phyloP scores from a whole-genome alignment of 768 basidiomycete species.

The Podaxis pistillaris region DNA sequence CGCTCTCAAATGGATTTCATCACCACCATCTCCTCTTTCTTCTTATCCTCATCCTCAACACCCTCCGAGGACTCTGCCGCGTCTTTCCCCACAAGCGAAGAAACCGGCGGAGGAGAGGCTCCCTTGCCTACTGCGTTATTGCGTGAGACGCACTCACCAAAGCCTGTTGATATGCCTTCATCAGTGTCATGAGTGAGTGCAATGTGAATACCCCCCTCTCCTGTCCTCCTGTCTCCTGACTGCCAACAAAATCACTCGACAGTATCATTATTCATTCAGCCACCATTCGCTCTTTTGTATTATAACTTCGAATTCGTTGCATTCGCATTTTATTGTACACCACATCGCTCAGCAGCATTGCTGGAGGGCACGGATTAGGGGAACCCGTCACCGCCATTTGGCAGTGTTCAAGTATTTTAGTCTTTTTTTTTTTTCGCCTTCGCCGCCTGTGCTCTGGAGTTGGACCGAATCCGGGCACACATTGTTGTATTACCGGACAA shows the following conservation, averaged over 20 bases:
- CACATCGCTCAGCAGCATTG: background rate
- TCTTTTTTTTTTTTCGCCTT: background rate
- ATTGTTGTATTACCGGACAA: constrained; percentile 7
- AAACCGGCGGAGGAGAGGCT: constrained; percentile 16
- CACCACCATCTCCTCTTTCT: constrained; percentile 14
- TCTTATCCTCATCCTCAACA: constrained; percentile 12
- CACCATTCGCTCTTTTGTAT: background rate
- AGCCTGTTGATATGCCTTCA: background rate
- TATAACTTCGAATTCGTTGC: background rate
- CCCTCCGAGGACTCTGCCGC: constrained; percentile 17
- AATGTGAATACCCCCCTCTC: background rate
- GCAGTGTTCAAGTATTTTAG: constrained; percentile 9
- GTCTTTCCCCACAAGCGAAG: constrained; percentile 20
- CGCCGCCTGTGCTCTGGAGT: background rate
- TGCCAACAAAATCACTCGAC: background rate
- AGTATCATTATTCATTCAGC: background rate
- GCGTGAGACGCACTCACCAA: constrained; percentile 16
- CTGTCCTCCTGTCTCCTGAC: background rate
- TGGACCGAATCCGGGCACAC: background rate
- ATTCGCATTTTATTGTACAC: background rate
- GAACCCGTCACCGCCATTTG: constrained; percentile 4
- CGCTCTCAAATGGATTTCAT: constrained; percentile 24
- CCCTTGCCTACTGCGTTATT: constrained; percentile 22
- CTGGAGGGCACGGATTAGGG: background rate
- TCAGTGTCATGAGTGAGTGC: background rate